Percentiles rank a stretch among this genome's conserved stretches.
phyloP scores from a whole-genome alignment of 2,329 filamentous ascomycete genomes.

The Trichoderma arundinaceum region DNA sequence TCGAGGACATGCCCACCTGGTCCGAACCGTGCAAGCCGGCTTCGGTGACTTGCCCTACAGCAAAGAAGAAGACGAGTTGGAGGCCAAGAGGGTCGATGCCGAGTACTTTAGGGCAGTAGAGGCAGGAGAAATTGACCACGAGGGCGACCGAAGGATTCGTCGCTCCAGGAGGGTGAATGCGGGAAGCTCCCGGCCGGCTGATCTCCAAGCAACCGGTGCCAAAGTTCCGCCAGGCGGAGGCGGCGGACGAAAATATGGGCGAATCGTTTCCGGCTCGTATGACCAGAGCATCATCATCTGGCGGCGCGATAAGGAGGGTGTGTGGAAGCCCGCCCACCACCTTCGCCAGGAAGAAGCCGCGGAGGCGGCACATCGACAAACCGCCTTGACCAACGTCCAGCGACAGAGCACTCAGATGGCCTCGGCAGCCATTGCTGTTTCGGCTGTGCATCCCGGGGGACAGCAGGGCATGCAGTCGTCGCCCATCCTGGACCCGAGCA shows the following conservation, averaged over 20 bases:
- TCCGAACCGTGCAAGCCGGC: constrained; percentile 92
- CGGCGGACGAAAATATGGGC: constrained; percentile 84
- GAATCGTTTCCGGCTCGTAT: constrained; percentile 97
- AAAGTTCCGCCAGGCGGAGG: constrained; percentile 90
- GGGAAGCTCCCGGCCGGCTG: constrained; percentile 74
- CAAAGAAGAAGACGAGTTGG: constrained; percentile 71
- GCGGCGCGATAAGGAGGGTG: constrained; percentile 82
- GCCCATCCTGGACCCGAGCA: constrained; percentile 23
- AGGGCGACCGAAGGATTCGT: constrained; percentile 42
- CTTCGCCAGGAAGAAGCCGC: constrained; percentile 76
- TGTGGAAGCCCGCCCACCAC: constrained; percentile 79
- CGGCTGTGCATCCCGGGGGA: neutral
- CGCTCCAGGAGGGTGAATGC: constrained; percentile 62
- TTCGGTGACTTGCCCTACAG: constrained; percentile 89
- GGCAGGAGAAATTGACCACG: constrained; percentile 54
- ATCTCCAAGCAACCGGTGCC: constrained; percentile 80
- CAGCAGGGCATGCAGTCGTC: constrained; percentile 22
- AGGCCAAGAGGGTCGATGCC: constrained; percentile 74
- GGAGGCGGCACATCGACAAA: constrained; percentile 51
- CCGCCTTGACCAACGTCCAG: constrained; percentile 23
- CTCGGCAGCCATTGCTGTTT: constrained; percentile 24
- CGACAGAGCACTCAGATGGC: constrained; percentile 25
- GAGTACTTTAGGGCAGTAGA: constrained; percentile 70
- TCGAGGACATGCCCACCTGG: constrained; percentile 79
- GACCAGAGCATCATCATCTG: constrained; percentile 96